Evolutionary conservation across 352 stramenopile species (phyloP), one percentile per base, ranked within the genome.

Genomic region (Phytophthora citricola): DNA sequence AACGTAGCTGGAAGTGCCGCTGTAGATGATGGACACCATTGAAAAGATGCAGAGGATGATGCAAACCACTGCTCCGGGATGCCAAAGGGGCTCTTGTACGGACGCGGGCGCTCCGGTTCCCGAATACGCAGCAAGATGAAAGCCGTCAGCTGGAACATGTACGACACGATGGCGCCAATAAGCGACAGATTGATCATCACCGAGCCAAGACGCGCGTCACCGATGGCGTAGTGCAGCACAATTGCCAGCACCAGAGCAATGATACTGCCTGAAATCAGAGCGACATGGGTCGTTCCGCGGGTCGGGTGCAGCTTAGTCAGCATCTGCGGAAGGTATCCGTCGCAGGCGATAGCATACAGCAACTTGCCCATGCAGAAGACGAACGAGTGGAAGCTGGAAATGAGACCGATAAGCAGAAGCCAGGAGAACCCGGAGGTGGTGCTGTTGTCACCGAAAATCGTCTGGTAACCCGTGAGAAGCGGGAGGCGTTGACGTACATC

Each of bases 151-250:
- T 88, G 79, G 60, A 88, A 80, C 29, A 74, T 34, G 63, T 88
- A 86, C 50, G 79, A 88, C 43, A 88, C 77, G 27, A 88, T 69
- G 17, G 77, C 77, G 6, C 79, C 79, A 27, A 85, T 85, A 32
- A 88, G 75, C 57, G 79, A 75, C 10, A 88, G 55, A 46, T 88
- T 88, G 73, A 88, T 86, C 44, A 88, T 59, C n/a, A 88, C 79
- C 11, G 79, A 83, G 12, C 65, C 66, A 29, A 88, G 72, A n/a
- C 79, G 75, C 10, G 64, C 53, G 64, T 86, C 76, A 31, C 75
- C 79, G 52, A 86, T 88, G 26, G 66, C 63, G 43, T 72, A 88
- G 60, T 88, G 78, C 48, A 88, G 54, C 58, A 77, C 49, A 20
- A 88, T 58, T 26, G 69, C 74, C 14, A 81, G 44, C 9, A 79